Percentiles rank a stretch among this genome's conserved stretches.
phyloP scores from a whole-genome alignment of 2,329 filamentous ascomycete genomes.

The Simplicillium sp. region DNA sequence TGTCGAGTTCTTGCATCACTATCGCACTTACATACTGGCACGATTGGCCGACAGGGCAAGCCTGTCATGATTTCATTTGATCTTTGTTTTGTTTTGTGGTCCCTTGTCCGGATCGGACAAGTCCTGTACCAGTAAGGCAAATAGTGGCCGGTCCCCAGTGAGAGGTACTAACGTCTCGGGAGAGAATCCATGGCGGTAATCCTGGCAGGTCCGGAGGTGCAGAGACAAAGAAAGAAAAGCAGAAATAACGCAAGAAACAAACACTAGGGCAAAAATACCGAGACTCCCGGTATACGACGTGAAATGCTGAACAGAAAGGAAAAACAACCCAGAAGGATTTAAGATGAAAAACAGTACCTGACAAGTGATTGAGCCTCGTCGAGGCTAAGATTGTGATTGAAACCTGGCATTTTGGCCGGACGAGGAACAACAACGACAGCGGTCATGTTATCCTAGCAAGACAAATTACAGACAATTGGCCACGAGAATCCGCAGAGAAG shows the following conservation, averaged over 20 bases:
- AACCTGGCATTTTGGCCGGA: conserved; percentile 43
- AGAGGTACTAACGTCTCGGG: conserved; percentile 5
- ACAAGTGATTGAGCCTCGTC: conserved; percentile 51
- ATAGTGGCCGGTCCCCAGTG: conserved; percentile 4
- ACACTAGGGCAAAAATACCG: too few species aligned
- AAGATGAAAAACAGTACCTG: conserved; percentile 51
- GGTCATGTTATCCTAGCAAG: conserved; percentile 36
- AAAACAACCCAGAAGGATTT: conserved; percentile 31
- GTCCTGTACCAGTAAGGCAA: conserved; percentile 12
- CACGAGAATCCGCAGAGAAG: conserved; percentile 4
- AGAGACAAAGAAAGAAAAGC: conserved; percentile 11
- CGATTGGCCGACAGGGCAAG: conserved; percentile 22
- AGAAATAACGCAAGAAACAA: neutral
- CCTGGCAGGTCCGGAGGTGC: conserved; percentile 6
- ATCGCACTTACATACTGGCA: conserved; percentile 5
- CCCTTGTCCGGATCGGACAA: conserved; percentile 22
- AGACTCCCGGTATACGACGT: too few species aligned
- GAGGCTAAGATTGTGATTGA: conserved; percentile 42
- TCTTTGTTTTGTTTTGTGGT: conserved; percentile 15
- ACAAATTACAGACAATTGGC: conserved; percentile 7
- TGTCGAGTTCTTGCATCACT: too few species aligned
- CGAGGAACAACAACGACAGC: conserved; percentile 36
- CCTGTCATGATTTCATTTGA: conserved; percentile 10
- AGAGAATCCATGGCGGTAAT: neutral
- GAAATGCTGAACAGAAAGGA: conserved; percentile 16